phyloP scores from a whole-genome alignment of 306 rosid species.

The Castanea mollissima region DNA sequence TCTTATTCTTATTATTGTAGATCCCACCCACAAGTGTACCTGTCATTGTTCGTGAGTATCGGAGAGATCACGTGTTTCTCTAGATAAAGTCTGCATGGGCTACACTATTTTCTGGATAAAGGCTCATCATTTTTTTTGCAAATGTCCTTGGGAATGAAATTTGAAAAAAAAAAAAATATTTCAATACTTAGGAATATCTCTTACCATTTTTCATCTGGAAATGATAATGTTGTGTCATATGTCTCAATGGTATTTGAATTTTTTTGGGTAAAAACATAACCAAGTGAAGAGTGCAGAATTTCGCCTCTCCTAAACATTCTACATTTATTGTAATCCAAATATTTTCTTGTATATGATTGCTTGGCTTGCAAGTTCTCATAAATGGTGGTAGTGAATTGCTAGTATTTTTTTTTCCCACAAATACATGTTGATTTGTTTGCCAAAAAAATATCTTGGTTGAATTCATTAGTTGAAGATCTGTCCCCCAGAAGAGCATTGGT shows the following conservation, averaged over 20 bases:
- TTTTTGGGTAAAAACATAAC: constrained; percentile 2
- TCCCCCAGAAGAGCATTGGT: neutral
- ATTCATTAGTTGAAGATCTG: neutral
- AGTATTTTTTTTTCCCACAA: neutral
- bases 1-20: constrained; percentile 33
- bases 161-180: neutral
- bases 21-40: constrained; percentile 89
- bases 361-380: constrained; percentile 11
- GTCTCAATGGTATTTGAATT: neutral
- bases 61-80: constrained; percentile 52
- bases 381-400: neutral
- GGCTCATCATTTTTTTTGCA: neutral
- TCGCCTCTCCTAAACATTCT: constrained; percentile 35
- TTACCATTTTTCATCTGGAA: neutral
- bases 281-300: constrained; percentile 34
- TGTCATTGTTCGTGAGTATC: constrained; percentile 77
- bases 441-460: neutral
- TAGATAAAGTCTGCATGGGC: constrained; percentile 3
- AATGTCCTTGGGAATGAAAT: neutral
- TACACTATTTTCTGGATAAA: neutral
- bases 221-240: neutral
- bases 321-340: neutral
- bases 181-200: neutral
- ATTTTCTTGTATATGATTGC: neutral
- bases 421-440: neutral